Base-by-base conservation (phyloP, 1,139 yeast species). In the Hanseniaspora sp. region DNA sequence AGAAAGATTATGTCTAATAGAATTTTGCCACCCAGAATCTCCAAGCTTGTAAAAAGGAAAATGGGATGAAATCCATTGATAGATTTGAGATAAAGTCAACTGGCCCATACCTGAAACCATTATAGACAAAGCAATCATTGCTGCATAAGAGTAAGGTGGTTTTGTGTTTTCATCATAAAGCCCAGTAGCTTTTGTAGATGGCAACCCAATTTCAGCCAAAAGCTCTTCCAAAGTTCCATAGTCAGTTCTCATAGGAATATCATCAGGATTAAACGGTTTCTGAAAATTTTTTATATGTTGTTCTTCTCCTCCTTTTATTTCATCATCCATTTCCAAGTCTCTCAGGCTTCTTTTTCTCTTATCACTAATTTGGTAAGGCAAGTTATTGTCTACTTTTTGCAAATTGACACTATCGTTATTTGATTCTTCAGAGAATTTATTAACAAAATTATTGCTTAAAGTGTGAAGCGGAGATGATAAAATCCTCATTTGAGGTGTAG, bases 91-190 rank as follows among this genome's bases (percentile, higher is more conserved):
- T 55, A 92, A 74, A 0, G 98, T 92, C 55, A 94, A 75, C 62
- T 80, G 79, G 57, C 87, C 81, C 33, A 79, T 82, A 1, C 82
- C 80, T n/a, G 95, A 82, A 58, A 95, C 80, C 59, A 92, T 72
- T 55, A 92, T 88, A 1, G 97, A 92, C 82, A 92, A 83, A 5
- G 96, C 97, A 59, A 92, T 92, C 58, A 92, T 74, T 43, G 92
- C 83, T 8, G 98, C 98, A 66, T 92, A 92, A 5, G 96, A 86
- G 64, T 82, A 90, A 2, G 96, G 96, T 3, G 98, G 98, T 68
- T 94, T 92, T 9, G 63, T 58, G 23, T 60, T 58, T 6, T 58
- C 63, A 29, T 64, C 64, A 45, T 61, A 60, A 0, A 62, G 52
- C 1, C 56, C 56, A n/a, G 52, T 44, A 12, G 56, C 55, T 46